Percentiles rank a stretch among this genome's conserved stretches.
phyloP scores from a whole-genome alignment of 257 asterid species.

The Lavandula angustifolia region DNA sequence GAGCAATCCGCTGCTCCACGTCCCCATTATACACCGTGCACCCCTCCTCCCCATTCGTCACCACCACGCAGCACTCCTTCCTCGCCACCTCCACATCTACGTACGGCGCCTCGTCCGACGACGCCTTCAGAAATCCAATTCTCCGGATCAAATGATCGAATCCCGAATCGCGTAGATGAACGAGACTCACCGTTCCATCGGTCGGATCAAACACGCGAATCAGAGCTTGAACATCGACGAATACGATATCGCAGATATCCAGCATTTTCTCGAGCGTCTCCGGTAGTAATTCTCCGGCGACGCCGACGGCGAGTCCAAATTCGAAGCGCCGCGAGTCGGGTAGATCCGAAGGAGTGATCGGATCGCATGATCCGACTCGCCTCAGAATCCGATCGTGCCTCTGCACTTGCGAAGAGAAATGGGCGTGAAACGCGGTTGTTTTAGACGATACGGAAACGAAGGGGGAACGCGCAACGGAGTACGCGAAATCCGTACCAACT shows the following conservation, averaged over 20 bases:
- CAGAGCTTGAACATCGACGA: conserved; percentile 85
- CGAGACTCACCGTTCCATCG: conserved; percentile 67
- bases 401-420: conserved; percentile 62
- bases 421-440: conserved; percentile 82
- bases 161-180: conserved; percentile 61
- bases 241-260: conserved; percentile 66
- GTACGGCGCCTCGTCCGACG: conserved; percentile 82
- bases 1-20: conserved; percentile 62
- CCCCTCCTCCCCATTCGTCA: conserved; percentile 90
- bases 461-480: conserved; percentile 56
- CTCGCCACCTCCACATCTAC: no score
- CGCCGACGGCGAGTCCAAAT: conserved; percentile 91
- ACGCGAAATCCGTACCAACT: conserved; percentile 78
- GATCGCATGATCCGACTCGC: conserved; percentile 65
- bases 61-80: conserved; percentile 76
- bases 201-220: conserved; percentile 68
- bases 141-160: conserved; percentile 55
- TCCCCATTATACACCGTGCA: conserved; percentile 61
- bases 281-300: conserved; percentile 83
- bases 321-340: conserved; percentile 52
- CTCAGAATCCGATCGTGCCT: conserved; percentile 75
- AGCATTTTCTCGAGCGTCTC: conserved; percentile 75
- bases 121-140: conserved; percentile 77
- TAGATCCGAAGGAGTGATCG: conserved; percentile 63
- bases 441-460: conserved; percentile 38